These are phyloP conservation scores for Penicillium rolfsii DNA, from an alignment of 2,329 filamentous ascomycete species.

Conservation along the genomic window DNA sequence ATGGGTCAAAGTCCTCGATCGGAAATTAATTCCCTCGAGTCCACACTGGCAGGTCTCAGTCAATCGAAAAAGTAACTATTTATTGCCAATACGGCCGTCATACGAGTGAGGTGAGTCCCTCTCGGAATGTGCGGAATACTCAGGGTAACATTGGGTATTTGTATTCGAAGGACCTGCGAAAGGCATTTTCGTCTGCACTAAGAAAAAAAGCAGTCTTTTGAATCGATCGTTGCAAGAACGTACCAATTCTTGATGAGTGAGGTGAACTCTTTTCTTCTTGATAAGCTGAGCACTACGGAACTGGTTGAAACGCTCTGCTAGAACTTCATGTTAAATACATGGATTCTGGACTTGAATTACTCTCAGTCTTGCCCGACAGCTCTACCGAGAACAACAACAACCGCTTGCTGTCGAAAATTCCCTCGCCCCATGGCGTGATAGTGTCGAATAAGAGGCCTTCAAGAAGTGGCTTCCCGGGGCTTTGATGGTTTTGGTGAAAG, in stretches of 20 bases:
- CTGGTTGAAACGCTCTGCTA: not conserved
- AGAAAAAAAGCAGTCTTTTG: not conserved
- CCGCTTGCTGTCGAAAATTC: conserved; percentile 20
- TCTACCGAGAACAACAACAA: not conserved
- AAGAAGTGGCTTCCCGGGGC: conserved; percentile 25
- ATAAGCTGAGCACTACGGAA: not conserved
- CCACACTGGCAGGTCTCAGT: not conserved
- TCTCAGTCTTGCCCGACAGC: not conserved
- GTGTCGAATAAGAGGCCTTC: conserved; percentile 28
- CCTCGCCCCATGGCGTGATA: conserved; percentile 13
- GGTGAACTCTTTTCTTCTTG: not conserved
- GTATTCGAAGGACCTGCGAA: not conserved
- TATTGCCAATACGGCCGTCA: not conserved
- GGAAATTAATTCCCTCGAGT: not conserved
- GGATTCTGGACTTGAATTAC: not conserved
- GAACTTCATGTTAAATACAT: not conserved
- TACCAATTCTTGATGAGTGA: not conserved
- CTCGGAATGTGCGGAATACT: not conserved
- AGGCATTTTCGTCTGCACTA: not conserved
- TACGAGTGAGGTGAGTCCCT: not conserved
- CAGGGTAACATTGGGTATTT: too few species aligned
- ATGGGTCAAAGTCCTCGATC: not conserved
- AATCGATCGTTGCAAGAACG: not conserved
- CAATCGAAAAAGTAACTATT: not conserved
- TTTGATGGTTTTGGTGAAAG: conserved; percentile 20